These are phyloP conservation scores for Pythium insidiosum DNA, from an alignment of 352 stramenopile genomes.

Conservation along the genomic window DNA sequence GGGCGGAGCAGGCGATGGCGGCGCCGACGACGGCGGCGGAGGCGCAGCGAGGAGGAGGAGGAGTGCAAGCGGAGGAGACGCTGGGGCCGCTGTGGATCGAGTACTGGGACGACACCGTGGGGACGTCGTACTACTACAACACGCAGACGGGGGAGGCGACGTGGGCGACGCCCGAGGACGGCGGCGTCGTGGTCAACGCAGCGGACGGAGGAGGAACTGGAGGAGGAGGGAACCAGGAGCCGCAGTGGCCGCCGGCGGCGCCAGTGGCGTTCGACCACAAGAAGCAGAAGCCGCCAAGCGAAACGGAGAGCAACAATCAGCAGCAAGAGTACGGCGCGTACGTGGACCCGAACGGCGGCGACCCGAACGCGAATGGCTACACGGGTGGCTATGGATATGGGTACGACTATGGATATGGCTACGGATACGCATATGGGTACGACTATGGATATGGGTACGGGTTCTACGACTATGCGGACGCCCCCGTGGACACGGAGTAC, in stretches of 20 bases:
- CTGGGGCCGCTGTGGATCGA: constrained; percentile 36
- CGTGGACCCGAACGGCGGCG: neutral
- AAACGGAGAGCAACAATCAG: neutral
- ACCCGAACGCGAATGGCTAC: constrained; percentile 1
- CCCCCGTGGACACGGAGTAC: constrained; percentile 41
- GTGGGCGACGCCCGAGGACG: constrained; percentile 37
- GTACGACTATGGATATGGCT: constrained; percentile 1
- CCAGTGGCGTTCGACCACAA: constrained; percentile 8
- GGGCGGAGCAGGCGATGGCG: constrained; percentile 5
- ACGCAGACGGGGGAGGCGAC: constrained; percentile 51
- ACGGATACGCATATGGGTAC: neutral
- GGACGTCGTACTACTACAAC: constrained; percentile 65
- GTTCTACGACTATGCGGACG: constrained; percentile 14
- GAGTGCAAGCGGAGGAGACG: constrained; percentile 5
- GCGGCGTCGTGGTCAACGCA: constrained; percentile 7
- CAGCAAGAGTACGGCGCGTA: neutral
- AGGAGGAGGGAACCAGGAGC: neutral
- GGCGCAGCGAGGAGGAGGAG: neutral
- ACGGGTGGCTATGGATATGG: constrained; percentile 3
- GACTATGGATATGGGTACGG: constrained; percentile 2
- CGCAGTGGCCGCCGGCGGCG: constrained; percentile 9
- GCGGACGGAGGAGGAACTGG: constrained; percentile 2
- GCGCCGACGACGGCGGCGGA: neutral
- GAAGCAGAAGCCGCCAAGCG: neutral
- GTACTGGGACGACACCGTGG: constrained; percentile 67